Base-by-base conservation (phyloP, 768 basidiomycete species). In the Leucogyrophana mollusca region DNA sequence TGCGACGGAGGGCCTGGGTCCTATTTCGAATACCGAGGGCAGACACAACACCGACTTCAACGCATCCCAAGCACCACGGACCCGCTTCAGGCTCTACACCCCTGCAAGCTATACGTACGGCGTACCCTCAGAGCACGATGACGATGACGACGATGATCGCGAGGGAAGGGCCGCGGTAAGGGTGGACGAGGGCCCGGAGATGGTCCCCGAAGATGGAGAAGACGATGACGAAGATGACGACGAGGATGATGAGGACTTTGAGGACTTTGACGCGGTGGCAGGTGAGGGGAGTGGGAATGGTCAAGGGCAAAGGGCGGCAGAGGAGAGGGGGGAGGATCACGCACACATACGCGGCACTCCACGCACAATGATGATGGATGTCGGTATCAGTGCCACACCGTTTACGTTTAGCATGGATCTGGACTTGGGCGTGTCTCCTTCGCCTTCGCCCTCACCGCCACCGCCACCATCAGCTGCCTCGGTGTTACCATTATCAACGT, bases 31-130 rank as follows among this genome's bases (percentile, higher is more conserved):
- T 33, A 33, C 32, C 35, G 20, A 16, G 35, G 27, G 27, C 27
- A 13, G 27, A 30, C 13, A 33, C 27, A 30, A 30, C 27, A 30
- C 27, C 6, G 13, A 13, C 7, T 6, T 7, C 27, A 13, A 30
- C 13, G 27, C 6, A 30, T 13, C 27, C 6, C 27, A 30, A 7
- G 13, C 43, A 2, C 48, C 58, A 3, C 56, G 47, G 33, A 65
- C 65, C 5, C 58, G 54, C 17, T 65, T 65, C 20, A 51, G 62
- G n/a, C 51, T 65, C 5, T 65, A 65, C 32, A 65, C 64, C 25
- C 64, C 64, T 0, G 63, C 35, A 11, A 65, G 65, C n/a, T 65
- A 65, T 34, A 66, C 61, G 1, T 66, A 64, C 16, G 61, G 54
- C 0, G 50, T 54, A 22, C 48, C 52, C 10, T 51, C 61, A 0